These are phyloP conservation scores for Henningerozyma blattae DNA, from an alignment of 805 yeast genomes.

Conservation along the genomic window DNA sequence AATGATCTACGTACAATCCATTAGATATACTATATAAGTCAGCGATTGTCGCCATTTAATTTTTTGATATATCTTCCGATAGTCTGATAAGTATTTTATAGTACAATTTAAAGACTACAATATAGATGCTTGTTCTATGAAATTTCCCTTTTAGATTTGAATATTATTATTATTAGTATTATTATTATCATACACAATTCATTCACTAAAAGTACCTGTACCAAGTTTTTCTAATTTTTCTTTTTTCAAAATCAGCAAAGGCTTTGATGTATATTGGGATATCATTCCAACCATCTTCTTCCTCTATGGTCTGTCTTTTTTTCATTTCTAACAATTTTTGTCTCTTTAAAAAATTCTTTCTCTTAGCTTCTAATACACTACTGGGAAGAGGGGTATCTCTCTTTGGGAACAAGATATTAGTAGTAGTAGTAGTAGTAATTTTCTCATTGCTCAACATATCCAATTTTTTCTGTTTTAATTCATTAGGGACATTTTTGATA, in stretches of 20 bases:
- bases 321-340: conserved; percentile 4
- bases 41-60: no score
- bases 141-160: no score
- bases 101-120: no score
- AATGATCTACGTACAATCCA: no score
- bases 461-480: conserved; percentile 2
- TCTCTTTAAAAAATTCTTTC: conserved; percentile 7
- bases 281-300: conserved; percentile 35
- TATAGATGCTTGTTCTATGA: no score
- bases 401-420: conserved; percentile 23
- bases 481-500: conserved; percentile 31
- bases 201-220: no score
- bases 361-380: conserved; percentile 24
- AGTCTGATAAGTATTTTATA: no score
- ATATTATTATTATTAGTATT: no score
- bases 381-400: conserved; percentile 20
- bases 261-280: conserved; percentile 70
- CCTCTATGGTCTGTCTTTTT: conserved; percentile 9
- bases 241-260: conserved; percentile 74
- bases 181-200: no score
- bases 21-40: no score
- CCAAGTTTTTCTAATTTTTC: no score
- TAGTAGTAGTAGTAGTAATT: conserved; percentile 4
- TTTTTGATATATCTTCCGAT: no score
- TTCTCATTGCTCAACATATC: neutral